phyloP scores from a whole-genome alignment of 2,329 filamentous ascomycete genomes.

The Aspergillus jensenii region DNA sequence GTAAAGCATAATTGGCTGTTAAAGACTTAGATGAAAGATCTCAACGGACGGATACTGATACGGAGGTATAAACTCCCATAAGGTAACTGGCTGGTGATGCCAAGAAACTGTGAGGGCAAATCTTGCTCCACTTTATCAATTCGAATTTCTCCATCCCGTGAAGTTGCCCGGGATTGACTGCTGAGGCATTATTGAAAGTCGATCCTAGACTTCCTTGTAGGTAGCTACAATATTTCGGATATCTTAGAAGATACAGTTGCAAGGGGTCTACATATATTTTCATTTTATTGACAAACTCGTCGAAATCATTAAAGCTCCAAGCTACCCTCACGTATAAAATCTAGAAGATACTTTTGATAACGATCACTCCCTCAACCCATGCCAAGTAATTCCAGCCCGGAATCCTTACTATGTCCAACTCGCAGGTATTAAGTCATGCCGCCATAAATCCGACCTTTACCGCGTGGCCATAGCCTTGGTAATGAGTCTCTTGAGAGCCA shows the following conservation, averaged over 20 bases:
- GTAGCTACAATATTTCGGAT: too few relatives aligned
- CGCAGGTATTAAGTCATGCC: not conserved
- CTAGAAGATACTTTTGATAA: constrained; percentile 27
- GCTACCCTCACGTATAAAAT: constrained; percentile 25
- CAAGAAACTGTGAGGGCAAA: not conserved
- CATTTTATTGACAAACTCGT: constrained; percentile 13
- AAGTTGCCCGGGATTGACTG: not conserved
- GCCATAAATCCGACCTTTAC: constrained; percentile 51
- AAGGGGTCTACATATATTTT: not conserved
- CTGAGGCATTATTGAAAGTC: not conserved
- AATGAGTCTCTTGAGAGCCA: constrained; percentile 94
- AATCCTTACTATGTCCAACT: constrained; percentile 5
- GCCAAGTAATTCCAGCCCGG: not conserved
- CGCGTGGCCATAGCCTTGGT: constrained; percentile 97
- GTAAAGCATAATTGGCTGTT: not conserved
- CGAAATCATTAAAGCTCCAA: constrained; percentile 30
- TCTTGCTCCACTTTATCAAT: not conserved
- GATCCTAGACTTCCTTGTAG: too few relatives aligned
- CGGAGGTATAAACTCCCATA: not conserved
- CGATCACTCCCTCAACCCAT: constrained; percentile 21
- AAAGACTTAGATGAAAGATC: not conserved
- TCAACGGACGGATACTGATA: not conserved
- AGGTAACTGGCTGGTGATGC: not conserved
- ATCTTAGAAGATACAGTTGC: too few relatives aligned
- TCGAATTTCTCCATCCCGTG: too few relatives aligned